A percentile compares a stretch with the other conserved stretches of the same genome.
Conservation (phyloP, 345 rosid species). For the Populus tremula region DNA sequence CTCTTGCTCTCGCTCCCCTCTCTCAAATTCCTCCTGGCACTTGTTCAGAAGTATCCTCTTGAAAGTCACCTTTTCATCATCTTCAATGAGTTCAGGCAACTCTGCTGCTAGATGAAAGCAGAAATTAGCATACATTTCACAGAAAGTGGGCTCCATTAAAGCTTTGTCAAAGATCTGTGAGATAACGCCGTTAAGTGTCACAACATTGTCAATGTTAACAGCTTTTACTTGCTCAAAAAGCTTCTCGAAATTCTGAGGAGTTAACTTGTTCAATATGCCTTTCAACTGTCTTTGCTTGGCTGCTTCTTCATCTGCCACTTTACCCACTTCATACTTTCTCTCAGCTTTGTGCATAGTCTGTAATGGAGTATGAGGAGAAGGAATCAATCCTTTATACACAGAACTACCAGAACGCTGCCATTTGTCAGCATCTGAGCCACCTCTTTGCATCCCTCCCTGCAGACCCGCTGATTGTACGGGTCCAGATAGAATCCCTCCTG, state of each 20-base stretch:
- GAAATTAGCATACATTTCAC: slow-evolving; percentile 94
- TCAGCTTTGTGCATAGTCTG: slow-evolving; percentile 93
- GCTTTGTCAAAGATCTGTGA: slow-evolving; percentile 98
- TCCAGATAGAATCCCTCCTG: slow-evolving; percentile 63
- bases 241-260: slow-evolving; percentile 93
- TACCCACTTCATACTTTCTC: slow-evolving; percentile 84
- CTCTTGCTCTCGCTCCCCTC: slow-evolving; percentile 87
- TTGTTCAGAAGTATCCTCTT: slow-evolving; percentile 82
- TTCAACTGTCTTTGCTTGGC: slow-evolving; percentile 86
- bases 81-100: slow-evolving; percentile 70
- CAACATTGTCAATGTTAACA: slow-evolving; percentile 75
- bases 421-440: slow-evolving; percentile 62
- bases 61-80: slow-evolving; percentile 74
- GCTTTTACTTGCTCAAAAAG: slow-evolving; percentile 87
- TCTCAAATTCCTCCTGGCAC: slow-evolving; percentile 97
- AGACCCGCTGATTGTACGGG: slow-evolving; percentile 65
- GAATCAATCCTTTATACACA: slow-evolving; percentile 74
- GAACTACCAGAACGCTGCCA: slow-evolving; percentile 76
- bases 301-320: slow-evolving; percentile 68
- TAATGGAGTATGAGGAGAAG: slow-evolving; percentile 80
- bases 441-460: slow-evolving; percentile 63
- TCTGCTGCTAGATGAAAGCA: slow-evolving; percentile 65
- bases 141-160: slow-evolving; percentile 94
- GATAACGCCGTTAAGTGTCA: slow-evolving; percentile 73
- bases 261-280: slow-evolving; percentile 86